Base-by-base conservation (phyloP, 768 basidiomycete species). In the Nidularia pulvinata region DNA sequence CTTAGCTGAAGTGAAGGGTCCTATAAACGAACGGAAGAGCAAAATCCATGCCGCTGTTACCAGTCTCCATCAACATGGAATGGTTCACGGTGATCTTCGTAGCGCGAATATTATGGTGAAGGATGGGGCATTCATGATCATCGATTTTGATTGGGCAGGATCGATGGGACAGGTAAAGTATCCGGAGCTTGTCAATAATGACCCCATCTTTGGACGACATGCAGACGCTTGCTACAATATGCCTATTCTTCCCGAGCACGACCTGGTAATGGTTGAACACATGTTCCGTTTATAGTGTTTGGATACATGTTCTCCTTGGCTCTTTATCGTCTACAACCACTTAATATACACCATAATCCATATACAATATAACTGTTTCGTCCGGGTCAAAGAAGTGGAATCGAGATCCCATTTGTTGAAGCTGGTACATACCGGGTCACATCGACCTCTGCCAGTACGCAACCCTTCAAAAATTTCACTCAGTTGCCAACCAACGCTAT, bases 11-110 rank as follows among this genome's bases (percentile, higher is more conserved):
- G 46, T 57, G 44, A 36, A 45, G 34, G 49, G 45, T 30, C 45
- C 50, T 37, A 1, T 25, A 25, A 25, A 25, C 25, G 4, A 25
- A 25, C 4, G 25, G 25, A 25, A 25, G 25, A 4, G 4, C 25
- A 25, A 1, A 25, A 33, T 65, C 33, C 10, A 33, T 13, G 33
- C 42, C 10, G 44, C 47, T 37, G 34, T 62, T 42, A 9, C 19
- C 11, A 35, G 49, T 22, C 48, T 70, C 33, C 69, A 70, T 59
- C 49, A 58, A 33, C 51, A 33, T 33, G 59, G 65, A 22, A 63
- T 53, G 50, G 72, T 70, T 30, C 71, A 70, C 53, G 68, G 72
- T 7, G 66, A 72, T 57, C 44, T 71, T 54, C 65, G 64, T 30
- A 43, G 58, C 37, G 51, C 52, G 11, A 71, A 69, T 51, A 46